Percentiles rank a stretch among this genome's conserved stretches.
These are phyloP conservation scores for Fusarium incarnatum DNA, from an alignment of 2,329 filamentous ascomycete species.

Conservation along the genomic window DNA sequence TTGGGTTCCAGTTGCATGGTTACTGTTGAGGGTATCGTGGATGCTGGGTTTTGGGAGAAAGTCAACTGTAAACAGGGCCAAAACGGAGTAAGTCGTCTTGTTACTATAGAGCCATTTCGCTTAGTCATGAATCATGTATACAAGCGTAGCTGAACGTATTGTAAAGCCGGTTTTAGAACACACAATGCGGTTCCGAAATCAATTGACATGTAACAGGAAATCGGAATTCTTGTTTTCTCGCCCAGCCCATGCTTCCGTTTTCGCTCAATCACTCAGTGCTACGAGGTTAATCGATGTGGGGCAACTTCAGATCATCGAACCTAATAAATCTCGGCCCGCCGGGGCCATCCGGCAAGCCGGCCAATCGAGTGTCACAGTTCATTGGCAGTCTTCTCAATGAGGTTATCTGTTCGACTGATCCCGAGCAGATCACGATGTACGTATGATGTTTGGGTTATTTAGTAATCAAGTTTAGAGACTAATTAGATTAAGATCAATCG, in stretches of 20 bases:
- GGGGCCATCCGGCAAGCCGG: background rate
- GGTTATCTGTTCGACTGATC: background rate
- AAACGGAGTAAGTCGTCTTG: background rate
- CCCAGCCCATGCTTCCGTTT: background rate
- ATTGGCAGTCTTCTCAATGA: background rate
- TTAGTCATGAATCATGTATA: rapidly evolving
- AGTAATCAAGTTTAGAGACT: background rate
- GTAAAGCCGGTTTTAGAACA: rapidly evolving
- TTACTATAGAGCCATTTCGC: rapidly evolving
- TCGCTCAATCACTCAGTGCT: too few species aligned
- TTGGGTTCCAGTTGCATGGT: background rate
- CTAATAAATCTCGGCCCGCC: background rate
- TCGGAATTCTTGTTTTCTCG: background rate
- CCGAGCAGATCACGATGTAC: background rate
- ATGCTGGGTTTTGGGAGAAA: background rate
- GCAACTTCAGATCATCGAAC: background rate
- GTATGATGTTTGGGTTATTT: too few species aligned
- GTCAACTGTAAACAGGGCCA: background rate
- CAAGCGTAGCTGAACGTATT: background rate
- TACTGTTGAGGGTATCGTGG: background rate
- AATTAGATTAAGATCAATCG: background rate
- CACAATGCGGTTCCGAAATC: rapidly evolving
- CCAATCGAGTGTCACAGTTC: background rate
- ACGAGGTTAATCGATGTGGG: rapidly evolving
- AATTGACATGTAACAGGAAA: background rate